Base-by-base conservation (phyloP, 2,329 filamentous ascomycete species). In the Colletotrichum sp. region DNA sequence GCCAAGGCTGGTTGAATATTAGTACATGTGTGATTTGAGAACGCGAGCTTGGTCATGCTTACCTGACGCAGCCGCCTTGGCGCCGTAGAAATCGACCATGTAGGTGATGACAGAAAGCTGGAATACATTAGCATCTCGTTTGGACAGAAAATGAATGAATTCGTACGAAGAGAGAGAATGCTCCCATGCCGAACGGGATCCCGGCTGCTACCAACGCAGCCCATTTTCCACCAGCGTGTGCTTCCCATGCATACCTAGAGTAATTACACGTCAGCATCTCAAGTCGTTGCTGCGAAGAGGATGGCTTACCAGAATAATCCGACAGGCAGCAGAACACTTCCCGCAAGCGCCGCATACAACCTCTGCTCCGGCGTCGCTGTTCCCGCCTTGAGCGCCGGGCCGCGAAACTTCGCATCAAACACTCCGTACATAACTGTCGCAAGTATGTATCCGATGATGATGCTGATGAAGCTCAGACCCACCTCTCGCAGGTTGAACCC, bases 201-300 rank as follows among this genome's bases (percentile, higher is more conserved):
- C 77, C 55, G 1, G 78, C 77, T 7, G 72, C 74, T 8, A 77
- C 77, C 1, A 79, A 73, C 24, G 73, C 75, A 1, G 77, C 76
- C 79, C 79, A 80, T 18, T 78, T 72, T 0, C 73, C 73, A 12
- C 72, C 72, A 32, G 57, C 52, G 8, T 55, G 0, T 87, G 85
- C 22, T 79, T 84, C 72, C 89, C 90, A 75, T 0, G 73, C 69
- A 13, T 75, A 75, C 66, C 71, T 70, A 15, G 1, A 71, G 22
- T 52, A 64, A n/a, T n/a, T n/a, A n/a, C n/a, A 78, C 7, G 30
- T 63, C 30, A 64, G 60, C 34, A 30, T n/a, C 28, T 9, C 7
- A 62, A 24, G 12, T 62, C 5, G 6, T 5, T 55, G 48, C 22
- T 18, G 8, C 22, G 15, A 12, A 55, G 2, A 3, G 22, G 24